Percentiles rank a stretch among this genome's conserved stretches.
These are phyloP conservation scores for Chiua virens DNA, from an alignment of 768 basidiomycete genomes.

Conservation along the genomic window DNA sequence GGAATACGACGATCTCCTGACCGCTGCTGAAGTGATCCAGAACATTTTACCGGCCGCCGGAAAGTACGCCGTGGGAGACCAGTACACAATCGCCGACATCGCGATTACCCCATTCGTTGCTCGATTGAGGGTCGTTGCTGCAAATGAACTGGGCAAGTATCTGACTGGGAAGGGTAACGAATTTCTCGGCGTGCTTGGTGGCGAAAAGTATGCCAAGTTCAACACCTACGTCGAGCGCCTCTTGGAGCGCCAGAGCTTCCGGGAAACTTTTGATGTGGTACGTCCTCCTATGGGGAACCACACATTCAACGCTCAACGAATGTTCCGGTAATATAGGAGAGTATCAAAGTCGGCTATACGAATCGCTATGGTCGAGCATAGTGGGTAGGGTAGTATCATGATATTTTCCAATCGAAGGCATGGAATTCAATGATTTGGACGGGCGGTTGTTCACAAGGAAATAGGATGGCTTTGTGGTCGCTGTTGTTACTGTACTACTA, in stretches of 20 bases:
- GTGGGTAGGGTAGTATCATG: neutral
- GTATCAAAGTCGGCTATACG: neutral
- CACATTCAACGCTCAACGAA: neutral
- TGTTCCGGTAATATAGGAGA: slow-evolving; percentile 8
- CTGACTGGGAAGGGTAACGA: slow-evolving; percentile 47
- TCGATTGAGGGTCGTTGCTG: slow-evolving; percentile 44
- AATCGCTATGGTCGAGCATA: slow-evolving; percentile 8
- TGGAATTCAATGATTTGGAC: too few relatives aligned
- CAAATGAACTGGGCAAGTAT: slow-evolving; percentile 54
- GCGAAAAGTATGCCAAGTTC: slow-evolving; percentile 49
- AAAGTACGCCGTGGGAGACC: slow-evolving; percentile 34
- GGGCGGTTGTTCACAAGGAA: too few relatives aligned
- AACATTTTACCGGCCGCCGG: slow-evolving; percentile 43
- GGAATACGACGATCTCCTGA: slow-evolving; percentile 40
- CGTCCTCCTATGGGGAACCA: slow-evolving; percentile 12
- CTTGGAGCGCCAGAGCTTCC: slow-evolving; percentile 52
- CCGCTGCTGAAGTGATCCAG: slow-evolving; percentile 51
- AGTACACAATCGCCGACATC: slow-evolving; percentile 58
- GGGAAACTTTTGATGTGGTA: slow-evolving; percentile 55
- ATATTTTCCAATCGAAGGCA: neutral
- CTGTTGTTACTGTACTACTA: too few relatives aligned
- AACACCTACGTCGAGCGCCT: slow-evolving; percentile 48
- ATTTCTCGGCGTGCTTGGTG: slow-evolving; percentile 39
- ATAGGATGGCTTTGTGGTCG: too few relatives aligned
- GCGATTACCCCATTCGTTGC: slow-evolving; percentile 61